These are phyloP conservation scores for Auxenochlorella pyrenoidosa DNA, from an alignment of 139 green algal genomes.

Conservation along the genomic window DNA sequence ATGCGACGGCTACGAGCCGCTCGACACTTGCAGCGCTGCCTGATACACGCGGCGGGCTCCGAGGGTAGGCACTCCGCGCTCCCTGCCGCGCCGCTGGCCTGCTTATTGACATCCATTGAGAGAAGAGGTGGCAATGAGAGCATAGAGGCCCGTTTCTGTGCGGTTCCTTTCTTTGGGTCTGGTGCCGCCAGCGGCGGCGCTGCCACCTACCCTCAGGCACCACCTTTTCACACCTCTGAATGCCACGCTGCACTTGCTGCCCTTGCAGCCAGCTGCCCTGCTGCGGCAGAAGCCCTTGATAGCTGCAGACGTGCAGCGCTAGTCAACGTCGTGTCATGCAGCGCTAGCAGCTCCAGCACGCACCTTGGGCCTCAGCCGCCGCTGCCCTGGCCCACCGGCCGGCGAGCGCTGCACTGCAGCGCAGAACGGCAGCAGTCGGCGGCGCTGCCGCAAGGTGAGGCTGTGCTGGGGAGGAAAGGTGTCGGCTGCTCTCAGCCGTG, in stretches of 20 bases:
- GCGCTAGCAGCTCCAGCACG: background rate
- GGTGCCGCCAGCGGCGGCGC: background rate
- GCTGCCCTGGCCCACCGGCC: background rate
- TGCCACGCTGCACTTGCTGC: background rate
- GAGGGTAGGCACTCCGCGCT: background rate
- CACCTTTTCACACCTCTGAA: no score
- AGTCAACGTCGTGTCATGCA: background rate
- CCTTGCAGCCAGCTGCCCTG: background rate
- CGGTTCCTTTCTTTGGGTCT: background rate
- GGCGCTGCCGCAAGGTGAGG: background rate
- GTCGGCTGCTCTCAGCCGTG: no score
- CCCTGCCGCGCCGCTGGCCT: no score
- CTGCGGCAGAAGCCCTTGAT: background rate
- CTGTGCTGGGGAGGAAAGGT: no score
- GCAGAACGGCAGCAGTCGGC: background rate
- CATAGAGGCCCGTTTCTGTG: background rate
- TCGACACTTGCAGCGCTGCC: background rate
- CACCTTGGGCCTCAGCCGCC: background rate
- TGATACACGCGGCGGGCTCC: background rate
- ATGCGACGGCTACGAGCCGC: background rate
- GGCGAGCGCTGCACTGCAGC: conserved; percentile 5
- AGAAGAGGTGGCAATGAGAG: background rate
- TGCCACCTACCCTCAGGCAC: background rate
- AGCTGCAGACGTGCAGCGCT: background rate
- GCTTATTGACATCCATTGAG: background rate